Conservation (phyloP, 179 eudicot species). For the Carnegiea gigantea region DNA sequence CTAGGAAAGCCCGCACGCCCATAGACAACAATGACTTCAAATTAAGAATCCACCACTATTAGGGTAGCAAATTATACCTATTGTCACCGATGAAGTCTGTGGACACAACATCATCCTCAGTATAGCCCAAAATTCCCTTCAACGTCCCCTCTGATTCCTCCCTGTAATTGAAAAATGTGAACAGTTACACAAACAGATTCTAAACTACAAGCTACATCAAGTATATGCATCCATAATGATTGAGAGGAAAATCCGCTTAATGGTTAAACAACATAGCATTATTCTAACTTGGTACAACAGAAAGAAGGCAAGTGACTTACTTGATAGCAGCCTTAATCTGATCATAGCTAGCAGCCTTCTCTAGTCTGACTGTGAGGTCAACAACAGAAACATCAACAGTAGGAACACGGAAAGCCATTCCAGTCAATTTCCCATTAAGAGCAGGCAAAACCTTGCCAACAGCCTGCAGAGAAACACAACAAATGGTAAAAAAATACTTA, state of each 20-base stretch:
- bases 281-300: too few species aligned
- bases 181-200: neutral
- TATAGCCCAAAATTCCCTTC: constrained; percentile 75
- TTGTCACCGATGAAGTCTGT: constrained; percentile 71
- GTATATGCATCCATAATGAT: too few species aligned
- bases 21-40: neutral
- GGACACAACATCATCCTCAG: constrained; percentile 71
- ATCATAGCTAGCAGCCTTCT: constrained; percentile 60
- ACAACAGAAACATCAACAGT: constrained; percentile 78
- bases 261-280: too few species aligned
- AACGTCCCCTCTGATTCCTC: constrained; percentile 61
- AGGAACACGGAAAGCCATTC: constrained; percentile 77
- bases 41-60: neutral
- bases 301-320: constrained; percentile 27
- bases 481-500: neutral
- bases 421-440: constrained; percentile 64
- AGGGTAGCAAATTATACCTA: constrained; percentile 34
- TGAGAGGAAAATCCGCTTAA: too few species aligned
- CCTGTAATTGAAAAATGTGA: constrained; percentile 20
- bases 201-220: too few species aligned
- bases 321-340: constrained; percentile 68
- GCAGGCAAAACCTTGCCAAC: constrained; percentile 74
- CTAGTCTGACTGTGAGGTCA: constrained; percentile 69
- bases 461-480: constrained; percentile 37
- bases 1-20: neutral